Base-by-base conservation (phyloP, 176 grass and related monocot genomes). In the Cenchrus fungigraminus region DNA sequence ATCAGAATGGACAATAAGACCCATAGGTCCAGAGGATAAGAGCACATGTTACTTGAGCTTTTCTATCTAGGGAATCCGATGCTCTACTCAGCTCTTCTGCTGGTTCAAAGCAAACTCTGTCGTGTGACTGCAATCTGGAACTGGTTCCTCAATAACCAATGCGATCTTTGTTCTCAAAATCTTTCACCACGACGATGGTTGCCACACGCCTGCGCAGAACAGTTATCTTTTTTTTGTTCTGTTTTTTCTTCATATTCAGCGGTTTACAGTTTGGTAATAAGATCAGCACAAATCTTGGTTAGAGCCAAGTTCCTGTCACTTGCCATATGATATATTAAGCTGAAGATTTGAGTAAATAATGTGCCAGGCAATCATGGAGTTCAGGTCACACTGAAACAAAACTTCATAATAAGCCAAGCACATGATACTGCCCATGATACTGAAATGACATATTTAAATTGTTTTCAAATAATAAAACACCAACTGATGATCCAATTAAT, bases 31-130 rank as follows among this genome's bases (percentile, higher is more conserved):
- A 55, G 71, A 85, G 52, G 63, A 81, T 43, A 54, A 71, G 31
- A 83, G 22, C 71, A 81, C 54, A 82, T 89, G 71, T 44, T 85
- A 76, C 52, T 54, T 68, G 55, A 55, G 52, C 31, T 81, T 85
- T 37, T 13, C 12, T 55, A 76, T 54, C 54, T 25, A 19, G 34
- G 76, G 83, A 82, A 89, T 80, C 22, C 0, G 45, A 81, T 89
- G 65, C 45, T 64, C 22, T 25, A 14, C 42, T 25, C 29, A 80
- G 10, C 68, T 85, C 76, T 68, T 80, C 11, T 85, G 42, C 76
- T 68, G 2, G 54, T 62, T 68, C 32, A 59, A 64, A 71, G 78
- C 55, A 77, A 82, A 81, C 25, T 76, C 53, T 62, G n/a, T 46
- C 32, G 47, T 71, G 63, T 49, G 83, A 61, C 83, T 76, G 76